Conservation (phyloP, 176 grass and related monocot genomes). For the Aegilops speltoides region DNA sequence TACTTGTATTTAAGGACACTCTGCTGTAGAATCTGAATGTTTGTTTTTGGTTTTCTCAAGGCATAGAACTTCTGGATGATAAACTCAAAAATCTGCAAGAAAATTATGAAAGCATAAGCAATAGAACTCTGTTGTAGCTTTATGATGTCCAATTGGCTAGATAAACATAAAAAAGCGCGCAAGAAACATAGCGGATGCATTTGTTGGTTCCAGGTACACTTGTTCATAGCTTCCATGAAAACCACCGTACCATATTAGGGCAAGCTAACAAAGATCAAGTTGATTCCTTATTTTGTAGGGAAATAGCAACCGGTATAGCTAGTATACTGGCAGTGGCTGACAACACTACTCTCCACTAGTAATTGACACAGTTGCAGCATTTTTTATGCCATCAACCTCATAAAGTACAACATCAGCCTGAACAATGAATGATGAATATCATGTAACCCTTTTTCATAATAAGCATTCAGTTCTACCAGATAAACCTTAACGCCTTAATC, state of each 20-base stretch:
- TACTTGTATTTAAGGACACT: constrained; percentile 99
- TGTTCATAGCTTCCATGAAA: constrained; percentile 13
- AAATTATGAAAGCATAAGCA: constrained; percentile 31
- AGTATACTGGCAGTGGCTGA: not conserved
- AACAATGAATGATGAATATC: not conserved
- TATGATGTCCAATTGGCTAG: not conserved
- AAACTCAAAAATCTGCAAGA: constrained; percentile 91
- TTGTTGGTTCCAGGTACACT: not conserved
- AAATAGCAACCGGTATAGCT: not conserved
- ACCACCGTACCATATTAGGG: not conserved
- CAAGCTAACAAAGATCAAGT: not conserved
- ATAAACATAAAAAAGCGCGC: not conserved
- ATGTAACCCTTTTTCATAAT: constrained; percentile 11
- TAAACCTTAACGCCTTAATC: not conserved
- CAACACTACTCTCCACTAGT: not conserved
- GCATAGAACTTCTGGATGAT: constrained; percentile 95
- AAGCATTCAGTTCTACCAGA: constrained; percentile 5
- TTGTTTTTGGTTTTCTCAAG: constrained; percentile 99
- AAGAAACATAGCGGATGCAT: constrained; percentile 8
- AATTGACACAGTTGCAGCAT: not conserved
- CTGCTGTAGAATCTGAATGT: constrained; percentile 98
- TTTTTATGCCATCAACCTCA: not conserved
- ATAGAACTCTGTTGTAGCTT: constrained; percentile 10
- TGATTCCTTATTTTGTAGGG: not conserved
- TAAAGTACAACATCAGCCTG: not conserved